phyloP scores from a whole-genome alignment of 331 rosid species.

The Cydonia oblonga region DNA sequence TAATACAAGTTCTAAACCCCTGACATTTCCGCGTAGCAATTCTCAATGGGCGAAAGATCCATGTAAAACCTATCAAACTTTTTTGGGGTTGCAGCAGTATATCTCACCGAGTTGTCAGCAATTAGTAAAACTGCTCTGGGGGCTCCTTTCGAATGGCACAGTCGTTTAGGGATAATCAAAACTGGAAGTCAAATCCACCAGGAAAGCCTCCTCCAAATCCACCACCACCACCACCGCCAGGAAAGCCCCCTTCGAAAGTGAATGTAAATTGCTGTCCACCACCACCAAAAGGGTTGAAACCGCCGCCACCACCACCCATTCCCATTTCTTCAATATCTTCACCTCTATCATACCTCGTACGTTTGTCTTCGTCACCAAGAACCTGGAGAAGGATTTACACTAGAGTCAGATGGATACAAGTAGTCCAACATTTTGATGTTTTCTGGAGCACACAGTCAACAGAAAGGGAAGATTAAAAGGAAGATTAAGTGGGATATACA shows the following conservation, averaged over 20 bases:
- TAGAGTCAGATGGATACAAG: not conserved
- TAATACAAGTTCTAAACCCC: not conserved
- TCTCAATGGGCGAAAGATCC: constrained; percentile 1
- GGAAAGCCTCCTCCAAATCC: too few species aligned
- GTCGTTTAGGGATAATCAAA: constrained; percentile 31
- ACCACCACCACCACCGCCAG: constrained; percentile 18
- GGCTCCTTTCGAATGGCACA: constrained; percentile 21
- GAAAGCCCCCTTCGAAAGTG: constrained; percentile 60
- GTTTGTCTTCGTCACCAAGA: constrained; percentile 85
- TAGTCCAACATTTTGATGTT: constrained; percentile 1
- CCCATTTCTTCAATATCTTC: constrained; percentile 94
- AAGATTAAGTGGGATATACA: not conserved
- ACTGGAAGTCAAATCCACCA: constrained; percentile 59
- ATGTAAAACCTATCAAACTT: constrained; percentile 19
- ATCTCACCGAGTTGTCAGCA: constrained; percentile 32
- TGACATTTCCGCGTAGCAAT: not conserved
- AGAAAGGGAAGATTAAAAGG: not conserved
- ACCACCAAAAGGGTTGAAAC: constrained; percentile 75
- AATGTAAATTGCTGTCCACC: constrained; percentile 70
- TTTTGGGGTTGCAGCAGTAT: constrained; percentile 23
- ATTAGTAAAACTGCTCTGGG: constrained; percentile 28
- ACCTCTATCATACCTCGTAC: constrained; percentile 78
- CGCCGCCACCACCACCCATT: constrained; percentile 47
- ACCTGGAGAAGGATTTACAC: constrained; percentile 33
- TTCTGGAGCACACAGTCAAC: not conserved